Conservation (phyloP, 768 basidiomycete genomes). For the Boletus tylopilopsis region DNA sequence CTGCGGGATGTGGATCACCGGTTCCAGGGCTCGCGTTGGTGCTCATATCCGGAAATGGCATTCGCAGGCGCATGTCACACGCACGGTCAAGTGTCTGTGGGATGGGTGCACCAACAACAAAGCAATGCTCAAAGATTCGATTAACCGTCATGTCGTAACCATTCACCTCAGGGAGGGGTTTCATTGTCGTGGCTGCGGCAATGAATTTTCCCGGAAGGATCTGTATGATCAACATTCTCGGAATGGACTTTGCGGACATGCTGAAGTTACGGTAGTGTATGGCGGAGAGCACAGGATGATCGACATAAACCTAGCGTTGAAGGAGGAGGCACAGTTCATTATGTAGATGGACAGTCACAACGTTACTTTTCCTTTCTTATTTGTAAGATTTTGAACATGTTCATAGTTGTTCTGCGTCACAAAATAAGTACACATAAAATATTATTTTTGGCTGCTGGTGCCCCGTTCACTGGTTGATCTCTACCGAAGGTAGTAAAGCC, state of each 20-base stretch:
- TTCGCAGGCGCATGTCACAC: too few relatives aligned
- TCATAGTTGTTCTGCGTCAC: too few relatives aligned
- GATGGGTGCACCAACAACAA: not conserved
- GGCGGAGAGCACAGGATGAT: not conserved
- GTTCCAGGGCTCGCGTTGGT: not conserved
- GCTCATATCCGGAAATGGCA: slow-evolving; percentile 10
- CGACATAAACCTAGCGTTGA: not conserved
- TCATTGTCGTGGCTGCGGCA: slow-evolving; percentile 1
- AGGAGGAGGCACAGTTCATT: not conserved
- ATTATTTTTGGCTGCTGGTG: too few relatives aligned
- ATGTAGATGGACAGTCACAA: not conserved
- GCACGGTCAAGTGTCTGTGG: slow-evolving; percentile 1
- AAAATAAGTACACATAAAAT: too few relatives aligned
- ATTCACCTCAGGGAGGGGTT: slow-evolving; percentile 5
- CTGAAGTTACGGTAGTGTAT: not conserved
- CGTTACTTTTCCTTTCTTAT: too few relatives aligned
- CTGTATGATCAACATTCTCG: slow-evolving; percentile 1
- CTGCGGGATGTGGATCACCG: slow-evolving; percentile 10
- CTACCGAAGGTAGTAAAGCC: too few relatives aligned
- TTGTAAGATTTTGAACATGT: too few relatives aligned
- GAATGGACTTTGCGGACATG: not conserved
- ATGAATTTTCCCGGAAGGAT: slow-evolving; percentile 1
- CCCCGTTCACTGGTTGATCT: too few relatives aligned
- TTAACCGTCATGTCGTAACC: slow-evolving; percentile 3
- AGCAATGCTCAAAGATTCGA: slow-evolving; percentile 1